Evolutionary conservation across 2,329 filamentous ascomycete species (phyloP).

Genomic region (Volutella citrinella): DNA sequence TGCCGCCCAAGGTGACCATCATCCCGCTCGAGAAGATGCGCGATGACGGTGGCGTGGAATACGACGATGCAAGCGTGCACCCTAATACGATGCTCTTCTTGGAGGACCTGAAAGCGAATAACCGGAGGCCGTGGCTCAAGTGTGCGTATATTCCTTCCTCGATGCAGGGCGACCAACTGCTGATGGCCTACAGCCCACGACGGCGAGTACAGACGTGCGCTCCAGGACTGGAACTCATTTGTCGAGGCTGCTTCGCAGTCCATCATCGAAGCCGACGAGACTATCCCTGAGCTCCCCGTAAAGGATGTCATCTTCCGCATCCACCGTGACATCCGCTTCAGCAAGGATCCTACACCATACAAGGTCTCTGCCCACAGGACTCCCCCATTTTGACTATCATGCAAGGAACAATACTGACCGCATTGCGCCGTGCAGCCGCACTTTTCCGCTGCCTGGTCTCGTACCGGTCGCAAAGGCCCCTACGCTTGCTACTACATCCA

Average conservation of each 20-base stretch:
- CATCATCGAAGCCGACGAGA: slow-evolving; percentile 70
- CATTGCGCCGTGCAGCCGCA: slow-evolving; percentile 52
- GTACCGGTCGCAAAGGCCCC: slow-evolving; percentile 81
- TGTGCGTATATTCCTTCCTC: slow-evolving; percentile 41
- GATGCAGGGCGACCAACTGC: neutral
- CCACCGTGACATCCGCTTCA: slow-evolving; percentile 82
- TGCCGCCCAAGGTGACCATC: slow-evolving; percentile 32
- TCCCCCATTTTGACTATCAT: slow-evolving; percentile 18
- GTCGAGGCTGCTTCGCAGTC: slow-evolving; percentile 69
- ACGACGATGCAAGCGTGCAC: slow-evolving; percentile 52
- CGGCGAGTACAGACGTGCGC: slow-evolving; percentile 70
- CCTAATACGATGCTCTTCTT: slow-evolving; percentile 58
- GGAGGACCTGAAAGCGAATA: slow-evolving; percentile 57
- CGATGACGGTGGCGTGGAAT: slow-evolving; percentile 36
- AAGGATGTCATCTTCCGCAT: slow-evolving; percentile 89
- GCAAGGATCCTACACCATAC: slow-evolving; percentile 81
- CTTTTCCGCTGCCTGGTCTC: slow-evolving; percentile 83
- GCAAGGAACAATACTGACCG: neutral
- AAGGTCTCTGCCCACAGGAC: slow-evolving; percentile 55
- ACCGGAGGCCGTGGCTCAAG: slow-evolving; percentile 58
- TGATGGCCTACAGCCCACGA: slow-evolving; percentile 64
- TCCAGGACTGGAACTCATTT: slow-evolving; percentile 80
- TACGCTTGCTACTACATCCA: slow-evolving; percentile 90
- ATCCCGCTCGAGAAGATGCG: slow-evolving; percentile 36
- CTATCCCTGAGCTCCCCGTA: slow-evolving; percentile 79